Conservation (phyloP, 768 basidiomycete genomes). For the Candolleomyces aberdarensis region DNA sequence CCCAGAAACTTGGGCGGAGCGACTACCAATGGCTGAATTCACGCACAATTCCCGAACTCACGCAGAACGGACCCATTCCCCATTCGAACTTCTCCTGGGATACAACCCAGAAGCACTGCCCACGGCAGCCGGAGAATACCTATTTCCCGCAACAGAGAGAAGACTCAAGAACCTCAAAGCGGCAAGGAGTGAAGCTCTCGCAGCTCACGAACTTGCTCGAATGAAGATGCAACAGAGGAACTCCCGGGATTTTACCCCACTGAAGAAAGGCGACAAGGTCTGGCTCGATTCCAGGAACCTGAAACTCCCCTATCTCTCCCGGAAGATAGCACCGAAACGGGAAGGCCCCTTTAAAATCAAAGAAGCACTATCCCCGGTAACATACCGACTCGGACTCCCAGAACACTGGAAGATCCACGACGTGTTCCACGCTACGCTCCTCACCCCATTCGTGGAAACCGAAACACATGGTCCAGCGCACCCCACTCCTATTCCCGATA, state of each 20-base stretch:
- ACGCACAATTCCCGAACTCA: slow-evolving; percentile 6
- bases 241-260: too few species aligned
- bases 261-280: slow-evolving; percentile 14
- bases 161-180: background rate
- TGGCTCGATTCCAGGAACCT: slow-evolving; percentile 16
- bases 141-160: slow-evolving; percentile 1
- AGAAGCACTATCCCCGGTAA: background rate
- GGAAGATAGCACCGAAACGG: slow-evolving; percentile 13
- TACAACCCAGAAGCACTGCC: background rate
- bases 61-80: background rate
- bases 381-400: background rate
- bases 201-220: slow-evolving; percentile 15
- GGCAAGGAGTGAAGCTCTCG: slow-evolving; percentile 13
- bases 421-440: background rate
- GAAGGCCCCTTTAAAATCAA: slow-evolving; percentile 15
- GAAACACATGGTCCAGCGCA: slow-evolving; percentile 3
- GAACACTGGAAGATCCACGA: background rate
- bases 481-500: slow-evolving; percentile 2
- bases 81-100: slow-evolving; percentile 8
- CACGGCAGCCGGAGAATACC: background rate
- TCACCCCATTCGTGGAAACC: slow-evolving; percentile 5
- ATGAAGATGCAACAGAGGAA: too few species aligned
- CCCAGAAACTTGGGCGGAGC: background rate
- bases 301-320: slow-evolving; percentile 4
- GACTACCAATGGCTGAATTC: slow-evolving; percentile 5